phyloP scores from a whole-genome alignment of 1,139 yeast species.

The Hyphopichia burtonii region DNA sequence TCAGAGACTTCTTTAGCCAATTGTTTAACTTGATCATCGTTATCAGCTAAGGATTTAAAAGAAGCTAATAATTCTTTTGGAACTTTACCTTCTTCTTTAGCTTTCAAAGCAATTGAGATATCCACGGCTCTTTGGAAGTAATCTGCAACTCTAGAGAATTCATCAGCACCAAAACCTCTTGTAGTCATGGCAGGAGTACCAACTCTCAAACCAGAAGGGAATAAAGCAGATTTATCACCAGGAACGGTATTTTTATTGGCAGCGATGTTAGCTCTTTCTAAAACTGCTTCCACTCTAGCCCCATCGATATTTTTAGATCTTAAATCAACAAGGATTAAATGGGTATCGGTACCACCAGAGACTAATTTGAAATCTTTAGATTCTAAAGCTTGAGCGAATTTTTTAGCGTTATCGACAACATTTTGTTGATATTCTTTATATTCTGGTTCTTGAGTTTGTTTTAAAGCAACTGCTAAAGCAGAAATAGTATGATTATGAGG shows the following conservation, averaged over 20 bases:
- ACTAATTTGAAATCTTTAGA: constrained; percentile 75
- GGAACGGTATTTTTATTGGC: constrained; percentile 96
- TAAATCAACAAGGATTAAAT: constrained; percentile 82
- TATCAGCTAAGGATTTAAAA: constrained; percentile 65
- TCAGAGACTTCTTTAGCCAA: constrained; percentile 60
- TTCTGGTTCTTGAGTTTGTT: constrained; percentile 85
- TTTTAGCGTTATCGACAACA: constrained; percentile 77
- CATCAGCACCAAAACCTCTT: constrained; percentile 81
- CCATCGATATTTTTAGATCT: constrained; percentile 88
- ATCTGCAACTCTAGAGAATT: constrained; percentile 74
- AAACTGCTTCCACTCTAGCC: constrained; percentile 89
- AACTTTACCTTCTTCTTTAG: constrained; percentile 56
- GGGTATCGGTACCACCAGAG: constrained; percentile 93
- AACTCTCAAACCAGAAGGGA: constrained; percentile 93
- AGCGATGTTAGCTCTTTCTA: constrained; percentile 89
- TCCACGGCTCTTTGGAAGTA: constrained; percentile 80
- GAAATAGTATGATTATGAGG: constrained; percentile 98
- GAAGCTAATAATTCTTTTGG: constrained; percentile 63
- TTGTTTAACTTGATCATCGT: constrained; percentile 54
- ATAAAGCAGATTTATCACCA: constrained; percentile 91
- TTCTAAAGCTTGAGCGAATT: constrained; percentile 69
- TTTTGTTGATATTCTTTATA: constrained; percentile 81
- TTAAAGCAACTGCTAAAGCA: constrained; percentile 90
- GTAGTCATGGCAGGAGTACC: constrained; percentile 99
- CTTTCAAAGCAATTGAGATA: constrained; percentile 57